A percentile compares a stretch with the other conserved stretches of the same genome.
Conservation (phyloP, 1,139 yeast genomes). For the Sugiyamaella novakii region DNA sequence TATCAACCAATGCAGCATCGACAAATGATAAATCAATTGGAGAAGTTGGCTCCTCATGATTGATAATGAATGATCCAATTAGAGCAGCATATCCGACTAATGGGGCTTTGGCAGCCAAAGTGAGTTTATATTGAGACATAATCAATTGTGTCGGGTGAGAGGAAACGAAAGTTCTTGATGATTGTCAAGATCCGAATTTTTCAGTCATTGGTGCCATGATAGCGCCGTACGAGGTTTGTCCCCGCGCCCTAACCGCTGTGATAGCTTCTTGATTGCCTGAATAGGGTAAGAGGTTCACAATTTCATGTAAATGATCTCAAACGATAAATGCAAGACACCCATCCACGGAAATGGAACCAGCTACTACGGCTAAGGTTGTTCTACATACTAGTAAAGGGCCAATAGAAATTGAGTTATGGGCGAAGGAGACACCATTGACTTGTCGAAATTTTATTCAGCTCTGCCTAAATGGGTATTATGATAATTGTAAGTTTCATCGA, state of each 20-base stretch:
- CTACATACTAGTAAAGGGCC: constrained; percentile 62
- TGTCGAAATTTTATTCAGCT: constrained; percentile 52
- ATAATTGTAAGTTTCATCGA: constrained; percentile 48
- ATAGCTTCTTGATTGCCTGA: not conserved
- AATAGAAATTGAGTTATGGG: constrained; percentile 67
- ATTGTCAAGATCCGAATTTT: constrained; percentile 4
- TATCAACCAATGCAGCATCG: constrained; percentile 42
- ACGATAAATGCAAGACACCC: no score
- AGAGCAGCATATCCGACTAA: constrained; percentile 77
- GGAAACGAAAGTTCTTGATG: not conserved
- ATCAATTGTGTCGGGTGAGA: not conserved
- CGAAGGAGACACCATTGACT: constrained; percentile 64
- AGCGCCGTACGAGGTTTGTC: constrained; percentile 15
- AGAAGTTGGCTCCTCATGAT: constrained; percentile 51
- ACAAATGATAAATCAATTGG: constrained; percentile 65
- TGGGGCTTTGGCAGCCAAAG: constrained; percentile 85
- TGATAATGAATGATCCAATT: constrained; percentile 75
- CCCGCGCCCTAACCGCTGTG: constrained; percentile 12
- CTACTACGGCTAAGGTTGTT: constrained; percentile 61
- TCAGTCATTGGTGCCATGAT: constrained; percentile 7
- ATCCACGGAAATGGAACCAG: constrained; percentile 60
- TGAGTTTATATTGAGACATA: constrained; percentile 42
- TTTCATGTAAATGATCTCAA: no score
- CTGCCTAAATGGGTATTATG: constrained; percentile 51
- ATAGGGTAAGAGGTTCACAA: constrained; percentile 5